phyloP scores from a whole-genome alignment of 352 stramenopile genomes.

The Phytophthora fragariaefolia region DNA sequence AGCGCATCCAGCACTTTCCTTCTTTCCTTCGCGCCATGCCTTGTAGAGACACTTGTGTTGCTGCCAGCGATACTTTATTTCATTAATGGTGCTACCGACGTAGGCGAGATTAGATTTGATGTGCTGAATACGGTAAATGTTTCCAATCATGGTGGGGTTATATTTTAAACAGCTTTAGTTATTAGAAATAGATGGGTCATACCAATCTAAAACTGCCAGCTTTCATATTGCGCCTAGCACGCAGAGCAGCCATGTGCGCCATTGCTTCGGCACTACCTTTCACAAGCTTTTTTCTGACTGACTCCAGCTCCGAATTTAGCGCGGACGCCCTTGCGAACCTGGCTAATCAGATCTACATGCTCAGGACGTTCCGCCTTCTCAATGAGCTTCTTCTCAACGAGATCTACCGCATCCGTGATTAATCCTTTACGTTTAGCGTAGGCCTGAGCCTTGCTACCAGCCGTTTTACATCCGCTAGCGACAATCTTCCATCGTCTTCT shows the following conservation, averaged over 20 bases:
- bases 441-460: constrained; percentile 10
- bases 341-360: constrained; percentile 12
- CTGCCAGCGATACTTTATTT: constrained; percentile 6
- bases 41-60: constrained; percentile 4
- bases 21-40: background rate
- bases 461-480: constrained; percentile 13
- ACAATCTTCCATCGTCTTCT: constrained; percentile 8
- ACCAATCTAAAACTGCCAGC: background rate
- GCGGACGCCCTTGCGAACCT: background rate
- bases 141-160: constrained; percentile 7
- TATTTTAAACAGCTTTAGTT: constrained; percentile 6
- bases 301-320: constrained; percentile 22
- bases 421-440: constrained; percentile 25
- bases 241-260: constrained; percentile 5
- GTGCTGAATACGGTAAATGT: constrained; percentile 13
- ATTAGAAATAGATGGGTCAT: background rate
- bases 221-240: background rate
- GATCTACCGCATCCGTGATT: constrained; percentile 13
- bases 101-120: background rate
- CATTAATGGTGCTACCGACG: constrained; percentile 1
- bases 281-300: background rate
- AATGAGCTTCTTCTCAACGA: constrained; percentile 16
- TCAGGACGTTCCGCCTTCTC: constrained; percentile 13
- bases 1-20: background rate
- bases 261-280: constrained; percentile 7